A percentile compares a stretch with the other conserved stretches of the same genome.
These are phyloP conservation scores for Populus deltoides DNA, from an alignment of 345 rosid species.

Conservation along the genomic window DNA sequence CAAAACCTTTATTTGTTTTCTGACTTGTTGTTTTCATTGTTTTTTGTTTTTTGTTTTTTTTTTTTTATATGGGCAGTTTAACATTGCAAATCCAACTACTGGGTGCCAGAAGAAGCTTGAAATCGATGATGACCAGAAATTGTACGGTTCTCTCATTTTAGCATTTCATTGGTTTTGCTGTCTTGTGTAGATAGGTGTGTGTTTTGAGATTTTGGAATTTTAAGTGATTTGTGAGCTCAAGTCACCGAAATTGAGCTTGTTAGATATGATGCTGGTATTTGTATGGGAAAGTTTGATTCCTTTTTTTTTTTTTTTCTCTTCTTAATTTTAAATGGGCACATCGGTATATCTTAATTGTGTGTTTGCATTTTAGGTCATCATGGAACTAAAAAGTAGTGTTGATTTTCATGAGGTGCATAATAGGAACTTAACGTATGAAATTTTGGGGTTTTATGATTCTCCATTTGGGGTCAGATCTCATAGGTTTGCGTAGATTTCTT, in stretches of 20 bases:
- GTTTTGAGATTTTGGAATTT: background rate
- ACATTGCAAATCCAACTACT: conserved; percentile 28
- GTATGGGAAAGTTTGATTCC: background rate
- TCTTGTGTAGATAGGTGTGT: background rate
- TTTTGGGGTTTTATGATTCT: background rate
- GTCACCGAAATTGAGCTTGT: background rate
- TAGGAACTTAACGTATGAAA: background rate
- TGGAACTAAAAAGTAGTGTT: background rate
- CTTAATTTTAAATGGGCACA: too few species aligned
- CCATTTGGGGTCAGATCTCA: background rate
- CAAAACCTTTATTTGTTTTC: background rate
- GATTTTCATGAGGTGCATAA: background rate
- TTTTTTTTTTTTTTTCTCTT: background rate
- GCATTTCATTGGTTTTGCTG: background rate
- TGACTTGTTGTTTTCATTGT: background rate
- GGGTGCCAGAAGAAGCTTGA: conserved; percentile 31
- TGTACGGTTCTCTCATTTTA: conserved; percentile 7
- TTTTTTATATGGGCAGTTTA: conserved; percentile 17
- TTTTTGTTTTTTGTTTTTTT: background rate
- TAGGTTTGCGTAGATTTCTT: background rate
- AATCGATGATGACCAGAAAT: conserved; percentile 31
- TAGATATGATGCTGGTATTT: background rate
- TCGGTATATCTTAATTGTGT: background rate
- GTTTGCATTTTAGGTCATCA: background rate
- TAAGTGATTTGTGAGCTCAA: background rate